A percentile compares a stretch with the other conserved stretches of the same genome.
Evolutionary conservation across 176 grass and related monocot species (phyloP).

Genomic region (Carex littledalei): DNA sequence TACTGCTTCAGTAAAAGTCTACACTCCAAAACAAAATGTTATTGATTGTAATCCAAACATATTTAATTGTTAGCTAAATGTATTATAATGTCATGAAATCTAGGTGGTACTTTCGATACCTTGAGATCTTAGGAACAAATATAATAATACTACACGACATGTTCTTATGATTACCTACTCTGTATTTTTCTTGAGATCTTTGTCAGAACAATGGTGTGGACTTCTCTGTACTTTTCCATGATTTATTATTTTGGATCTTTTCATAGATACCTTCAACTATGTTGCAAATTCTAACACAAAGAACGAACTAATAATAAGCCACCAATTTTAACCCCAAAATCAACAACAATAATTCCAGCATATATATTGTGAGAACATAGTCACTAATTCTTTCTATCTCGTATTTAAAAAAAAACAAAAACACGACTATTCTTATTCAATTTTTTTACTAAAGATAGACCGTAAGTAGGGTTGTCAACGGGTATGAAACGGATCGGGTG

Average conservation of each 20-base stretch:
- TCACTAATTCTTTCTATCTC: no score
- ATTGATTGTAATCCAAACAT: background rate
- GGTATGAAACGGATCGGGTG: no score
- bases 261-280: background rate
- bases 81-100: background rate
- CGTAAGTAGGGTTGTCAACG: no score
- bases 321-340: background rate
- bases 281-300: background rate
- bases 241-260: background rate
- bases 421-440: no score
- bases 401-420: no score
- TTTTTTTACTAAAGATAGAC: no score
- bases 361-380: no score
- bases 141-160: background rate
- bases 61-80: background rate
- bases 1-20: background rate
- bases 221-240: background rate
- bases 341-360: background rate
- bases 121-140: background rate
- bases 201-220: background rate
- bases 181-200: background rate
- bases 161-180: background rate
- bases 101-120: background rate
- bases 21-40: background rate
- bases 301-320: background rate